Conservation (phyloP, 2,329 filamentous ascomycete species). For the Cercospora sesami region DNA sequence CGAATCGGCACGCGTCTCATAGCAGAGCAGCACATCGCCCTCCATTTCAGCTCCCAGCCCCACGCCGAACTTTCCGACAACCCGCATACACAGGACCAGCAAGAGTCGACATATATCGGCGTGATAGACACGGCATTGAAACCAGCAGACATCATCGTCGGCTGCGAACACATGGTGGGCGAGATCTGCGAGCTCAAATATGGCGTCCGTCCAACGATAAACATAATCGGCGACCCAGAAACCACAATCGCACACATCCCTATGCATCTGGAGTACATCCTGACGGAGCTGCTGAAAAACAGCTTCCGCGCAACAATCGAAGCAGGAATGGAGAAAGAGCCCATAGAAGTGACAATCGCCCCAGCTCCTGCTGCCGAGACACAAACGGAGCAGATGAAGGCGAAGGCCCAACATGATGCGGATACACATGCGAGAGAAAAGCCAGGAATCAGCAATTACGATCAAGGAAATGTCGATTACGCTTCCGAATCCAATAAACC, state of each 20-base stretch:
- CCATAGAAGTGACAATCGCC: constrained; percentile 89
- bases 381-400: constrained; percentile 21
- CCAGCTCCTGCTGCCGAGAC: constrained; percentile 57
- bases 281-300: constrained; percentile 95
- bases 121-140: constrained; percentile 90
- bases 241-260: constrained; percentile 93
- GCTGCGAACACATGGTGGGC: constrained; percentile 85
- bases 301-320: constrained; percentile 93
- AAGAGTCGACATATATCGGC: constrained; percentile 71
- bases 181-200: constrained; percentile 98
- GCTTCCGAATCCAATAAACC: constrained; percentile 34
- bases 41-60: constrained; percentile 74
- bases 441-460: constrained; percentile 35
- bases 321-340: constrained; percentile 72
- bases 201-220: constrained; percentile 76
- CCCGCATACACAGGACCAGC: constrained; percentile 15
- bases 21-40: constrained; percentile 92
- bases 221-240: constrained; percentile 80
- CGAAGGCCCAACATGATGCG: constrained; percentile 20
- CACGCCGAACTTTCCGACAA: constrained; percentile 59
- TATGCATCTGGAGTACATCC: constrained; percentile 94
- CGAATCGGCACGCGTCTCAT: constrained; percentile 92
- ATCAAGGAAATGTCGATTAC: constrained; percentile 42
- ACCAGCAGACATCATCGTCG: constrained; percentile 76
- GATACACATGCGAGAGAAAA: constrained; percentile 19